phyloP scores from a whole-genome alignment of 768 basidiomycete species.

The Psilocybe tampanensis region DNA sequence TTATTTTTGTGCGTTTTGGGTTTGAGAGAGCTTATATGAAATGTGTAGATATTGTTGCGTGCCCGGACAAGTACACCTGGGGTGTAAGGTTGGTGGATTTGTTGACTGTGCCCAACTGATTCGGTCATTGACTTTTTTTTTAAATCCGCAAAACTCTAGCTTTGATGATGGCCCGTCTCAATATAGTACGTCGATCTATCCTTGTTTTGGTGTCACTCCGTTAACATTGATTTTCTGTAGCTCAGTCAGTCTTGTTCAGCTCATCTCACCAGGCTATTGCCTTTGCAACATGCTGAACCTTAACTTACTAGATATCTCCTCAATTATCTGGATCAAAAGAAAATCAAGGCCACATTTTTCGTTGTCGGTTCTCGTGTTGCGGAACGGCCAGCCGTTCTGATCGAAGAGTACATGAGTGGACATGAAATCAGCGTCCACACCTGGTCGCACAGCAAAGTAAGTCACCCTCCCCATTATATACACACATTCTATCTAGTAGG shows the following conservation, averaged over 20 bases:
- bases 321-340: slow-evolving; percentile 64
- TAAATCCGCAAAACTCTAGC: slow-evolving; percentile 36
- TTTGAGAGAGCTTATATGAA: not conserved
- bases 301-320: slow-evolving; percentile 58
- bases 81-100: slow-evolving; percentile 56
- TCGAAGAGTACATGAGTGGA: slow-evolving; percentile 79
- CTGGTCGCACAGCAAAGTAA: slow-evolving; percentile 76
- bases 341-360: slow-evolving; percentile 86
- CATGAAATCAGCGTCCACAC: slow-evolving; percentile 88
- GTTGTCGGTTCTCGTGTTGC: slow-evolving; percentile 85
- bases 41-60: slow-evolving; percentile 58
- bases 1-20: not conserved
- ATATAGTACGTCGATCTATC: slow-evolving; percentile 62
- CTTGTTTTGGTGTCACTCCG: not conserved
- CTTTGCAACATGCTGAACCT: slow-evolving; percentile 1
- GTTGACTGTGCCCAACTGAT: not conserved
- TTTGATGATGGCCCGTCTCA: slow-evolving; percentile 88
- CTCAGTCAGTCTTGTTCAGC: slow-evolving; percentile 38
- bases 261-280: not conserved
- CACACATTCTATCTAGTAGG: slow-evolving; percentile 6
- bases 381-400: slow-evolving; percentile 71
- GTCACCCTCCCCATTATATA: not conserved
- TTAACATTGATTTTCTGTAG: slow-evolving; percentile 30
- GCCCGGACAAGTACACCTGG: slow-evolving; percentile 73
- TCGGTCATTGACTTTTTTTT: slow-evolving; percentile 3